These are phyloP conservation scores for Tylopilus felleus DNA, from an alignment of 768 basidiomycete species.

Conservation along the genomic window DNA sequence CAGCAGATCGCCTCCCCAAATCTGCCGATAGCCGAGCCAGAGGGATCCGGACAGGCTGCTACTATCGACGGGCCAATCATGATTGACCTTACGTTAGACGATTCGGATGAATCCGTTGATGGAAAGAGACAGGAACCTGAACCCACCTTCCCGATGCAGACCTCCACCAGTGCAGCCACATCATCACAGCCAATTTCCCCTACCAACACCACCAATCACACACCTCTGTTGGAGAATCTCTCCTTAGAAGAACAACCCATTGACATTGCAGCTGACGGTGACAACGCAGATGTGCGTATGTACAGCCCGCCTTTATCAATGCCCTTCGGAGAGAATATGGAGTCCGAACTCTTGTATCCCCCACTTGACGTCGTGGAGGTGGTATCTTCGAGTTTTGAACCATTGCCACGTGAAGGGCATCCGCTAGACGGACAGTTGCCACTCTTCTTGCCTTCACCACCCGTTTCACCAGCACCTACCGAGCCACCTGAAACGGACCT, in stretches of 20 bases:
- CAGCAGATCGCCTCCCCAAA: neutral
- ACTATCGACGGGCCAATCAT: conserved; percentile 17
- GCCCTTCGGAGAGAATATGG: conserved; percentile 10
- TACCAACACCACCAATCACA: conserved; percentile 13
- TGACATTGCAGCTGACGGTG: neutral
- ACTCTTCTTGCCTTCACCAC: conserved; percentile 49
- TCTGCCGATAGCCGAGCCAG: neutral
- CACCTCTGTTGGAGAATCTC: conserved; percentile 20
- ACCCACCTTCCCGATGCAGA: conserved; percentile 9
- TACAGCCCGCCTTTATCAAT: conserved; percentile 13
- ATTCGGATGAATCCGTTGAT: conserved; percentile 20
- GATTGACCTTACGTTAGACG: conserved; percentile 27
- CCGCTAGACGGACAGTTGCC: conserved; percentile 31
- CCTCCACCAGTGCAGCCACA: neutral
- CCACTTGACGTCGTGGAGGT: neutral
- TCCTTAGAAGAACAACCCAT: conserved; percentile 19
- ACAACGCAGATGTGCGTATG: conserved; percentile 23
- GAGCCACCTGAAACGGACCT: conserved; percentile 23
- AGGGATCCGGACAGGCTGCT: neutral
- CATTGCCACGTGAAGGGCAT: conserved; percentile 10
- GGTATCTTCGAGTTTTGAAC: conserved; percentile 4
- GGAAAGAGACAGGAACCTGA: conserved; percentile 8
- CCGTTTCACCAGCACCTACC: conserved; percentile 29
- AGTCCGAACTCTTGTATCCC: conserved; percentile 7
- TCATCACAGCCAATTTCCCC: conserved; percentile 7